Evolutionary conservation across 768 basidiomycete species (phyloP), one percentile per base, ranked within the genome.

Genomic region (Russula olivacea): DNA sequence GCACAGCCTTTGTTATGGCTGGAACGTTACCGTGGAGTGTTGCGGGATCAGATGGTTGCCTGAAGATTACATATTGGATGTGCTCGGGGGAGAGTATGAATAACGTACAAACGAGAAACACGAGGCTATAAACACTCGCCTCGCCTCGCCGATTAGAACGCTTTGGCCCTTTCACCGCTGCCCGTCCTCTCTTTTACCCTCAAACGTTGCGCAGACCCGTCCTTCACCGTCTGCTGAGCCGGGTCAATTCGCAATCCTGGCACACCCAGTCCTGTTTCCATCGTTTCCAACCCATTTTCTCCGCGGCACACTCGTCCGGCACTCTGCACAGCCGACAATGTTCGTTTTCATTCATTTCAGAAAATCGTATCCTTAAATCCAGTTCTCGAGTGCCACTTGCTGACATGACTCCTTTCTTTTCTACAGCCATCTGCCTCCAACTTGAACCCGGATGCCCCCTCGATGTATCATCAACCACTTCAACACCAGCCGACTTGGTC

Each of bases 401-500:
- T 48, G 12, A 38, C 47, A 34, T 63, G 51, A 63, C 50, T 47
- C 51, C 41, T 61, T 32, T 57, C 57, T 21, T n/a, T 28, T 28
- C 21, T 6, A 36, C 57, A 63, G 34, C 25, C 30, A 25, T 38
- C 52, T 43, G 25, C 52, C 34, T n/a, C 28, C 23, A 34, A 34
- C 41, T 47, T 21, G 45, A 58, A 58, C 56, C 45, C 63, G 63
- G 30, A 64, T 64, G 63, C 58, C 32, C 62, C 9, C 63, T 57
- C 58, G 63, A 64, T 64, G 63, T 59, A 64, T 48, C 63, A 34
- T 55, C 63, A 64, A 36, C 63, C 58, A 48, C 45, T 55, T 15
- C 63, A 40, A 45, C 40, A 53, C 30, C 63, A 64, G 53, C 63
- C 49, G 58, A 64, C 63, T 51, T 64, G 63, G 63, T 36, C 63